These are phyloP conservation scores for Pseudoperonospora humuli DNA, from an alignment of 352 stramenopile genomes.

Conservation along the genomic window DNA sequence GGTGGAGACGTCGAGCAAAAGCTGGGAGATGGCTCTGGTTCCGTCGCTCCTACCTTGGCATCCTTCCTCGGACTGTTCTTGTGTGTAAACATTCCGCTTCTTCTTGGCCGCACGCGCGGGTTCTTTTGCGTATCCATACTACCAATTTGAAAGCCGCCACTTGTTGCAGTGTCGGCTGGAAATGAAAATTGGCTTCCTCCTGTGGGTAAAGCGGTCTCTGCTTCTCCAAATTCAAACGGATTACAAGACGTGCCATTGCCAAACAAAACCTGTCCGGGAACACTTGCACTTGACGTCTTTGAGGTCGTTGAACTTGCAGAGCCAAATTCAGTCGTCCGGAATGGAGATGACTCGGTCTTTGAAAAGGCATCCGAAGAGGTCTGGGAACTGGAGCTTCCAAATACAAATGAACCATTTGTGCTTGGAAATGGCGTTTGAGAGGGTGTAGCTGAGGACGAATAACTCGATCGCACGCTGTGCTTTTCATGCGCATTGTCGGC, in stretches of 20 bases:
- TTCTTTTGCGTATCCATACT: constrained; percentile 11
- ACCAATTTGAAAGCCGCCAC: constrained; percentile 24
- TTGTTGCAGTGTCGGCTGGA: constrained; percentile 1
- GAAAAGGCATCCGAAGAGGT: background rate
- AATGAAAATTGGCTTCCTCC: constrained; percentile 1
- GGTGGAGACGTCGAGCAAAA: constrained; percentile 2
- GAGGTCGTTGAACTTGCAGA: background rate
- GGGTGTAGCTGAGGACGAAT: too few relatives aligned
- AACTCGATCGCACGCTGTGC: background rate
- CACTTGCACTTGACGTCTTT: background rate
- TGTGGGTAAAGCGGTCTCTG: background rate
- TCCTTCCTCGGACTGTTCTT: constrained; percentile 19
- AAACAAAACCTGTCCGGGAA: constrained; percentile 19
- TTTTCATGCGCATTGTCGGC: background rate
- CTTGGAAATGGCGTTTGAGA: too few relatives aligned
- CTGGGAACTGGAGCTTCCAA: constrained; percentile 2
- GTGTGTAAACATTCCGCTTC: constrained; percentile 27
- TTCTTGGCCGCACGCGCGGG: constrained; percentile 12
- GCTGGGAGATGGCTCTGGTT: constrained; percentile 16
- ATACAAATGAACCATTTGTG: constrained; percentile 6
- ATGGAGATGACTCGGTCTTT: background rate
- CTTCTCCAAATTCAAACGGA: constrained; percentile 20
- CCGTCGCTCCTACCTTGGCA: constrained; percentile 4
- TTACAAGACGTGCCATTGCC: constrained; percentile 3
- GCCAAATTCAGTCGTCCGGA: constrained; percentile 3